phyloP scores from a whole-genome alignment of 257 asterid genomes.

The Solanum chiquidenum region DNA sequence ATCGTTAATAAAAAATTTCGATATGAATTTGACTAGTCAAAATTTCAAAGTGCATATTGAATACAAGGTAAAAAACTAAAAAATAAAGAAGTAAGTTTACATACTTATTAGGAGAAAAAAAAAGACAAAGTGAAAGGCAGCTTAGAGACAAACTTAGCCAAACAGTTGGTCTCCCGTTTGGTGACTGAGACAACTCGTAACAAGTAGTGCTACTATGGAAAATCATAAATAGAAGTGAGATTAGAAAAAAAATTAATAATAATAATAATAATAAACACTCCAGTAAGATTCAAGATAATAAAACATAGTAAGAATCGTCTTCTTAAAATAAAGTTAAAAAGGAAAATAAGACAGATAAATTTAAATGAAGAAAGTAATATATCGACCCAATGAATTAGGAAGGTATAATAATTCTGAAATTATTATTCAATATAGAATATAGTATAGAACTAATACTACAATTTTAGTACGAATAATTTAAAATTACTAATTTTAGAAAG shows the following conservation, averaged over 20 bases:
- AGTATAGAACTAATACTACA: no score
- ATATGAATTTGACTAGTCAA: not conserved
- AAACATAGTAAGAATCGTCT: not conserved
- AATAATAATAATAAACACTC: no score
- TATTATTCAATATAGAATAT: no score
- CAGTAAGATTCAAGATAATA: no score
- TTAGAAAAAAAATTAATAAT: not conserved
- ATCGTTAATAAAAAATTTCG: not conserved
- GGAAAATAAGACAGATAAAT: no score
- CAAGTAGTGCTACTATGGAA: not conserved
- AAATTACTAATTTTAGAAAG: no score
- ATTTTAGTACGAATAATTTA: no score
- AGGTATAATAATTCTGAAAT: no score
- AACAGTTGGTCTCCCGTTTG: not conserved
- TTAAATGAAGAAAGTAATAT: no score
- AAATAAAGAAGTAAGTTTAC: not conserved
- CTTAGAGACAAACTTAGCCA: not conserved
- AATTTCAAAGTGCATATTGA: not conserved
- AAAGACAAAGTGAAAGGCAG: not conserved
- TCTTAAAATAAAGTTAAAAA: no score
- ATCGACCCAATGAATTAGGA: no score
- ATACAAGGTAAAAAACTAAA: not conserved
- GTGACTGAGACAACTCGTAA: not conserved
- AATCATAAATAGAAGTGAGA: not conserved
- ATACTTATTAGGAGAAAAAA: not conserved